These are phyloP conservation scores for Podospora pseudopauciseta DNA, from an alignment of 495 filamentous ascomycete species.

Conservation along the genomic window DNA sequence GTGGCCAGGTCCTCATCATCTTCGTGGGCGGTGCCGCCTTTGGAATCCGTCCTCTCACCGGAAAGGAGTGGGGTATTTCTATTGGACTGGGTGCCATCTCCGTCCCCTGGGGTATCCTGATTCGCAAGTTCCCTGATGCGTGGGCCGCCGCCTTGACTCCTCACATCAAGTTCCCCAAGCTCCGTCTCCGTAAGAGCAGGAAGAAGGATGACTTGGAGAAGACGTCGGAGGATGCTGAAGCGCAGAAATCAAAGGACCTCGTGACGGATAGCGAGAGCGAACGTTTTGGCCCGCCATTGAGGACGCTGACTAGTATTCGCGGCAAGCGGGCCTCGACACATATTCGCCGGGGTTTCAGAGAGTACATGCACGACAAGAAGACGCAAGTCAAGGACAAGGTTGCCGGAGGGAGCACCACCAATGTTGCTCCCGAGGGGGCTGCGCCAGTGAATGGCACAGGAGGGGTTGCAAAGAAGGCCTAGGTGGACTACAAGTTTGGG, in stretches of 20 bases:
- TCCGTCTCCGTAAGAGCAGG: constrained; percentile 17
- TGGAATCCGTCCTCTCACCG: constrained; percentile 54
- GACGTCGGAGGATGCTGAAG: background rate
- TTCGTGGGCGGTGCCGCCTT: constrained; percentile 72
- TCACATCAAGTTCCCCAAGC: constrained; percentile 19
- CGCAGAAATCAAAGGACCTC: background rate
- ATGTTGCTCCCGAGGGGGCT: background rate
- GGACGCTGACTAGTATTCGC: constrained; percentile 24
- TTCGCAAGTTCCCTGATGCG: constrained; percentile 58
- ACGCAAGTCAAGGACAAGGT: constrained; percentile 22
- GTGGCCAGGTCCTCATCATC: constrained; percentile 80
- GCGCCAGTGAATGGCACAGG: background rate
- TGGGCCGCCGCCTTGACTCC: constrained; percentile 26
- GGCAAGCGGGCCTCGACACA: constrained; percentile 25
- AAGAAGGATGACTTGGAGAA: constrained; percentile 9
- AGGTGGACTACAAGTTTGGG: background rate
- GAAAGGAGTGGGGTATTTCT: constrained; percentile 71
- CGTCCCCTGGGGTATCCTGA: constrained; percentile 63
- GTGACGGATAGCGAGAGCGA: constrained; percentile 10
- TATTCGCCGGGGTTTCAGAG: constrained; percentile 25
- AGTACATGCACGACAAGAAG: constrained; percentile 34
- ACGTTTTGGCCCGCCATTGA: constrained; percentile 16
- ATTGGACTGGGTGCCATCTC: constrained; percentile 67
- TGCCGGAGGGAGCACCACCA: constrained; percentile 3
- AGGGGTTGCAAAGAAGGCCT: background rate